Percentiles rank a stretch among this genome's conserved stretches.
phyloP scores from a whole-genome alignment of 306 rosid genomes.

The Pachyrhizus erosus region DNA sequence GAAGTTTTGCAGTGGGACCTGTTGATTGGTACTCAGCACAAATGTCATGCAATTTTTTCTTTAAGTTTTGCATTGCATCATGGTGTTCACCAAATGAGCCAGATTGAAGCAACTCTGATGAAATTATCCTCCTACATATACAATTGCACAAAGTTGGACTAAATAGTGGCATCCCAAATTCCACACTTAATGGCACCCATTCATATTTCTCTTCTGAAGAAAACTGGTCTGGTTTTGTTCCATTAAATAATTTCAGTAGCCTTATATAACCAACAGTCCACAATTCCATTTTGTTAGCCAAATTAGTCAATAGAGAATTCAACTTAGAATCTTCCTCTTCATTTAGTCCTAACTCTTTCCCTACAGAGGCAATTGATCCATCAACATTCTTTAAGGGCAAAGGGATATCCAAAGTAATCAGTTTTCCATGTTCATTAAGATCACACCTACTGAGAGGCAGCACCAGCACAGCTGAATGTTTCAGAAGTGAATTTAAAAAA shows the following conservation, averaged over 20 bases:
- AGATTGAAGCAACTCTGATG: conserved; percentile 82
- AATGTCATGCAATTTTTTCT: conserved; percentile 81
- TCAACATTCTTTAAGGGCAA: conserved; percentile 87
- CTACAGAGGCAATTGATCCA: conserved; percentile 68
- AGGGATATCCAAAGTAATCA: conserved; percentile 83
- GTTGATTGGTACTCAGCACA: conserved; percentile 86
- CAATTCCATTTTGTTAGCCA: conserved; percentile 71
- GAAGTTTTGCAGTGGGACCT: conserved; percentile 85
- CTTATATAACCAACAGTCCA: conserved; percentile 94
- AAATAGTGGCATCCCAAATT: conserved; percentile 90
- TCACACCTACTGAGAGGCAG: conserved; percentile 84
- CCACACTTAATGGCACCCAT: conserved; percentile 95
- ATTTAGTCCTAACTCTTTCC: conserved; percentile 70
- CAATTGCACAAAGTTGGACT: conserved; percentile 79
- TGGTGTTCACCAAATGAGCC: conserved; percentile 75
- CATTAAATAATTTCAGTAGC: conserved; percentile 71
- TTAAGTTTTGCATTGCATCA: conserved; percentile 82
- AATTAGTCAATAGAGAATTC: conserved; percentile 63
- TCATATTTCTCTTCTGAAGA: conserved; percentile 69
- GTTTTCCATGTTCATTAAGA: conserved; percentile 74
- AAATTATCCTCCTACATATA: conserved; percentile 82
- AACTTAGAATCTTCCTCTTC: conserved; percentile 68
- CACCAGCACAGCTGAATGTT: conserved; percentile 86
- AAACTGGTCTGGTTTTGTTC: conserved; percentile 56
- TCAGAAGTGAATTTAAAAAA: conserved; percentile 86